Percentiles rank a stretch among this genome's conserved stretches.
phyloP scores from a whole-genome alignment of 2,329 filamentous ascomycete genomes.

The Fusarium sp. region DNA sequence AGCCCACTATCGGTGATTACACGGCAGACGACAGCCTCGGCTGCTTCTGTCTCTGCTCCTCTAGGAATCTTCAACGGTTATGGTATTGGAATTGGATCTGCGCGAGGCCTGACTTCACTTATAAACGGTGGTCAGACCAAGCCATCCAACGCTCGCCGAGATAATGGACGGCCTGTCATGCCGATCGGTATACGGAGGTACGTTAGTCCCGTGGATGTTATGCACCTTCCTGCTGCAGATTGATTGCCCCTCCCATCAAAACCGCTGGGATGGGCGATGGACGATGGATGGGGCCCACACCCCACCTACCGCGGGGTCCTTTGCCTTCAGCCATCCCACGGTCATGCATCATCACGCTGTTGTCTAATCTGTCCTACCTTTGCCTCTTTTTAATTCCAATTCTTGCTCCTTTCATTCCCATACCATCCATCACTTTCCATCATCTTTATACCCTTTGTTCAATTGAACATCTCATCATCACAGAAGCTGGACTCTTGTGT shows the following conservation, averaged over 20 bases:
- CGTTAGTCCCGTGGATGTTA: slow-evolving; percentile 21
- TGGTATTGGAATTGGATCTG: slow-evolving; percentile 14
- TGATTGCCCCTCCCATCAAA: slow-evolving; percentile 26
- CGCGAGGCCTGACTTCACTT: slow-evolving; percentile 25
- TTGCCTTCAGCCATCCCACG: background rate
- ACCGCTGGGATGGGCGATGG: slow-evolving; percentile 6
- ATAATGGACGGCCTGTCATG: slow-evolving; percentile 29
- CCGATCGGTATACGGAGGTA: slow-evolving; percentile 45
- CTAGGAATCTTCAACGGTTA: slow-evolving; percentile 8
- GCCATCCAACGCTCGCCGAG: slow-evolving; percentile 31
- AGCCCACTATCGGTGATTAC: slow-evolving; percentile 37
- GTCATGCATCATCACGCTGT: slow-evolving; percentile 36
- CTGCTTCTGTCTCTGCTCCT: slow-evolving; percentile 9
- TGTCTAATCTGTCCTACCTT: slow-evolving; percentile 10
- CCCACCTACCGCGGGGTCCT: slow-evolving; percentile 36
- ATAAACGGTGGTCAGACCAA: slow-evolving; percentile 12
- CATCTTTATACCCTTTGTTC: slow-evolving; percentile 13
- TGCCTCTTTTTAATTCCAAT: slow-evolving; percentile 17
- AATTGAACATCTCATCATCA: background rate
- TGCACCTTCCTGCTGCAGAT: slow-evolving; percentile 6
- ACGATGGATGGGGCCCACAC: slow-evolving; percentile 14
- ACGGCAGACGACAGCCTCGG: slow-evolving; percentile 24
- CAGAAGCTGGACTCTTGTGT: slow-evolving; percentile 3
- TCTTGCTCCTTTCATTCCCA: background rate
- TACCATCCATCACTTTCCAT: background rate